Evolutionary conservation across 768 basidiomycete species (phyloP), one percentile per base, ranked within the genome.

Genomic region (Tulasnella sp.): DNA sequence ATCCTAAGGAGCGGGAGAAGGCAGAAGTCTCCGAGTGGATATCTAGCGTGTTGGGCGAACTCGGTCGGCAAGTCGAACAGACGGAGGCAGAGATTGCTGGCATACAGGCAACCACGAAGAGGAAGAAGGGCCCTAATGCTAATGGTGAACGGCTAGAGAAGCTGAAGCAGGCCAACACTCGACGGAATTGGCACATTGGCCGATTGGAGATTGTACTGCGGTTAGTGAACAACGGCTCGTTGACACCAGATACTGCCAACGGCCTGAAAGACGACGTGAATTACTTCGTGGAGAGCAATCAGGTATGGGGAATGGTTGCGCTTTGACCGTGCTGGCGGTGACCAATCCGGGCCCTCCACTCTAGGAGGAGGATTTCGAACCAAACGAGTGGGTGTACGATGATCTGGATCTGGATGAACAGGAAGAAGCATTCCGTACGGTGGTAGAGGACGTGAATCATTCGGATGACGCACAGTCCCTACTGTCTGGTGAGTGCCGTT

Each of bases 1-100:
- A 98, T 70, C 96, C 96, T 54, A 92, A 90, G 67, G 91, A 94
- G 57, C 91, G 96, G 73, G 91, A 93, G 71, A 97, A 97, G 71
- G 77, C 84, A 63, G 94, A 98, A 65, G 81, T 84, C 49, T 68
- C 69, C 40, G 71, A 79, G 56, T 98, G 94, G 91, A 75, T 97
- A 12, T 85, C 90, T 62, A 75, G 74, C 37, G 84, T 83, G 68
- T 89, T 97, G 51, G 96, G 97, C 63, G 87, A 93, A 64, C 78
- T 99, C 34, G 81, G 84, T 49, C 81, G 92, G 63, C 96, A 99
- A 65, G 84, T 97, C 27, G 96, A 99, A 69, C 77, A 80, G 60
- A 79, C 93, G 2, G 96, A 99, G 68, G 96, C 96, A 49, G 94
- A 98, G 70, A 80, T 94, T 46, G 96, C 98, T 72, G 68, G 79